Evolutionary conservation across 1,284 basidiomycete genomes (phyloP).

Genomic region (Heterobasidion irregulare): DNA sequence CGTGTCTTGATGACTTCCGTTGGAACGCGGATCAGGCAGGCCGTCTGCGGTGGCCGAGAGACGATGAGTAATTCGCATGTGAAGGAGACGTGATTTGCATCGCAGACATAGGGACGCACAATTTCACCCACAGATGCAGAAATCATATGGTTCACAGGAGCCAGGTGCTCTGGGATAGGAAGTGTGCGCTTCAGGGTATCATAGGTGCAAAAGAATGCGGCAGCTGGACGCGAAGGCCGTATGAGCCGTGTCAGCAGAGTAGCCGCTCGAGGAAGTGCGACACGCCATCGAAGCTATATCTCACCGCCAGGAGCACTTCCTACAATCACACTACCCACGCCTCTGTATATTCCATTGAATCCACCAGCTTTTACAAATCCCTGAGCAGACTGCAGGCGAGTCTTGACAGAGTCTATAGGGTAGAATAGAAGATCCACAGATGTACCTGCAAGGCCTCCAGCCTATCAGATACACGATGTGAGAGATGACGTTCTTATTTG

Average conservation of each 20-base stretch:
- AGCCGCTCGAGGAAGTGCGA: too few species aligned
- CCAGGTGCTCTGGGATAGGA: slow-evolving; percentile 48
- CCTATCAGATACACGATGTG: slow-evolving; percentile 32
- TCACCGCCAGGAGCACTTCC: slow-evolving; percentile 94
- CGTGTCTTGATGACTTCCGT: slow-evolving; percentile 92
- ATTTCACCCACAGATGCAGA: slow-evolving; percentile 81
- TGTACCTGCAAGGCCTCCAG: slow-evolving; percentile 83
- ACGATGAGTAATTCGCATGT: slow-evolving; percentile 16
- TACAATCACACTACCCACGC: slow-evolving; percentile 90
- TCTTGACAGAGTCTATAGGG: slow-evolving; percentile 96
- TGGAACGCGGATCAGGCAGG: slow-evolving; percentile 89
- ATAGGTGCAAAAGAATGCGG: slow-evolving; percentile 93
- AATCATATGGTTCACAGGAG: slow-evolving; percentile 73
- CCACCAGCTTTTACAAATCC: slow-evolving; percentile 87
- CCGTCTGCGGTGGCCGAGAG: slow-evolving; percentile 48
- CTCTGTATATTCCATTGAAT: slow-evolving; percentile 89
- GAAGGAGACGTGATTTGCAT: not conserved
- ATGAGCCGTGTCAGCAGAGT: not conserved
- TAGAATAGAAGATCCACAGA: slow-evolving; percentile 94
- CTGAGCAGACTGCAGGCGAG: slow-evolving; percentile 82
- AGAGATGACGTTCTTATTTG: not conserved
- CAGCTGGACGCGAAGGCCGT: slow-evolving; percentile 43
- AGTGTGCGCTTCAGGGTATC: slow-evolving; percentile 78
- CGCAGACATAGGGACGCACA: slow-evolving; percentile 33
- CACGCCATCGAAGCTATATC: slow-evolving; percentile 11